Percentiles rank a stretch among this genome's conserved stretches.
phyloP scores from a whole-genome alignment of 192 early-diverging fungal genomes.

The Entophlyctis luteolus region DNA sequence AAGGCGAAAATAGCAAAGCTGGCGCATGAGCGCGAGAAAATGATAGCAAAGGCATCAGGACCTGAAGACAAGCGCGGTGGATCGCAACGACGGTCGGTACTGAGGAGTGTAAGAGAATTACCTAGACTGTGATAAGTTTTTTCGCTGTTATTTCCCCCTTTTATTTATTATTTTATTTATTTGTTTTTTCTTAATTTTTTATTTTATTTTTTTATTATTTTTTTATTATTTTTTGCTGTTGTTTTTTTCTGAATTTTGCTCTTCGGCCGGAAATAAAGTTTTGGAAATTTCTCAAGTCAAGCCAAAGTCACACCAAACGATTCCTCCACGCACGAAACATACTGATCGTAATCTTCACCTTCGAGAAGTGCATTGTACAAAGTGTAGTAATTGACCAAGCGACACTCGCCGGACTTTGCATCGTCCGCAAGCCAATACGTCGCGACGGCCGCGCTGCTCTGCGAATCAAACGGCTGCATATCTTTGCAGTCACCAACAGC shows the following conservation, averaged over 20 bases:
- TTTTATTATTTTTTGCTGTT: background rate
- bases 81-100: background rate
- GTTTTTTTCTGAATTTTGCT: too few species aligned
- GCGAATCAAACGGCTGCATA: background rate
- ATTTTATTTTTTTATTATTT: background rate
- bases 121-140: background rate
- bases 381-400: conserved; percentile 14
- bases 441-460: background rate
- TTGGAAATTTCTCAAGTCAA: too few species aligned
- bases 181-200: background rate
- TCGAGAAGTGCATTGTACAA: conserved; percentile 24
- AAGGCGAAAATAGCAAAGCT: background rate
- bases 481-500: background rate
- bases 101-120: background rate
- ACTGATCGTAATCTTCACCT: conserved; percentile 10
- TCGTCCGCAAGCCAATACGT: background rate
- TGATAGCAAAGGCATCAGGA: background rate
- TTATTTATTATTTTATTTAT: background rate
- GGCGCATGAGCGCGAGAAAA: conserved; percentile 2
- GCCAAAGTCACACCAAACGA: background rate
- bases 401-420: background rate
- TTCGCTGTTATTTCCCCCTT: background rate
- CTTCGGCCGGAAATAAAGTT: too few species aligned
- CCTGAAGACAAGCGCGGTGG: background rate
- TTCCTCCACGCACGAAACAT: conserved; percentile 17